Percentiles rank a stretch among this genome's conserved stretches.
These are phyloP conservation scores for Fusarium pseudonygamai DNA, from an alignment of 2,329 filamentous ascomycete species.

Conservation along the genomic window DNA sequence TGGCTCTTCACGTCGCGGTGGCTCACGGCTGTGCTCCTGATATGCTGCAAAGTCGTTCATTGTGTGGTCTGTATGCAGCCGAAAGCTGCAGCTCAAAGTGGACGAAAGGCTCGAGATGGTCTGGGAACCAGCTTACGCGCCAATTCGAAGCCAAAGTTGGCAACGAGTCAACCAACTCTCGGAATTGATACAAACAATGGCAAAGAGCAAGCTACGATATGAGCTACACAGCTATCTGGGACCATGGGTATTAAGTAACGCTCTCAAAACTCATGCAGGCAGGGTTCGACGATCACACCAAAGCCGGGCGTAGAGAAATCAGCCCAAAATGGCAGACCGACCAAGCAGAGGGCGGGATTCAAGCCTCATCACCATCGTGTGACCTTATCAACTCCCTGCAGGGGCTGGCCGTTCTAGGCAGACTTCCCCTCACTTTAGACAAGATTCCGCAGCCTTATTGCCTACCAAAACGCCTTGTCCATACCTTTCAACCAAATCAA, in stretches of 20 bases:
- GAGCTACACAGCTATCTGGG: slow-evolving; percentile 16
- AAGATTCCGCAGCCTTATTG: slow-evolving; percentile 21
- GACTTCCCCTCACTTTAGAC: slow-evolving; percentile 18
- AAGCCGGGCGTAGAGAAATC: slow-evolving; percentile 34
- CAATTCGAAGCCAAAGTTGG: slow-evolving; percentile 1
- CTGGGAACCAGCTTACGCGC: background rate
- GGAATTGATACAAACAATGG: background rate
- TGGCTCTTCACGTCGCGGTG: slow-evolving; percentile 4
- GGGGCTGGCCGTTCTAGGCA: slow-evolving; percentile 10
- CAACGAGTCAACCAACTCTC: slow-evolving; percentile 3
- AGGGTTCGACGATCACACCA: slow-evolving; percentile 26
- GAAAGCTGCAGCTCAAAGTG: background rate
- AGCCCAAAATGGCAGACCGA: slow-evolving; percentile 1
- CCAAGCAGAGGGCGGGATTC: slow-evolving; percentile 4
- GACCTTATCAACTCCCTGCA: slow-evolving; percentile 10
- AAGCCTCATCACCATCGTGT: slow-evolving; percentile 32
- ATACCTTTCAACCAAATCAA: slow-evolving; percentile 14
- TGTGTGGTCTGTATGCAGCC: background rate
- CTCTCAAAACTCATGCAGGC: slow-evolving; percentile 5
- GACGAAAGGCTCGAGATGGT: background rate
- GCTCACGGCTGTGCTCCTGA: slow-evolving; percentile 4
- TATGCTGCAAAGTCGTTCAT: slow-evolving; percentile 46
- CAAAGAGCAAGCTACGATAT: background rate
- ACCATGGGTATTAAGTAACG: slow-evolving; percentile 39
- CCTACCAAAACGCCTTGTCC: slow-evolving; percentile 35